Percentiles rank a stretch among this genome's conserved stretches.
These are phyloP conservation scores for Hypoxylon lienhwacheense DNA, from an alignment of 495 filamentous ascomycete genomes.

Conservation along the genomic window DNA sequence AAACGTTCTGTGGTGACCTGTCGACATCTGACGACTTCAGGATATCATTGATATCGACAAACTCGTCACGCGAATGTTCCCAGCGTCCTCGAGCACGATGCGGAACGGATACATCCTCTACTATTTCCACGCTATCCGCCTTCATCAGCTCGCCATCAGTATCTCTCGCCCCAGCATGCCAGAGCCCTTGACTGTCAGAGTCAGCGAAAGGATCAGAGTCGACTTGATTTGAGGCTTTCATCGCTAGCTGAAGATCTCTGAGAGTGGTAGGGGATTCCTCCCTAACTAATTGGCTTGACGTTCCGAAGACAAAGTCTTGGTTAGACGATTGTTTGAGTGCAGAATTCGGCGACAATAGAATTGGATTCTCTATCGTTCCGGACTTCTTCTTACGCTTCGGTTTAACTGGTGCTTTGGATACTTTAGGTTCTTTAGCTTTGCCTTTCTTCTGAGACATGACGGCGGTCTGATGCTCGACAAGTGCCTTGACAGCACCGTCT, in stretches of 20 bases:
- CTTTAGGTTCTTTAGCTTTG: conserved; percentile 37
- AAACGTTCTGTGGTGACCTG: background rate
- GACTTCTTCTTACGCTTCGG: conserved; percentile 49
- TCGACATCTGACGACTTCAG: conserved; percentile 24
- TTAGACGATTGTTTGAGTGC: conserved; percentile 67
- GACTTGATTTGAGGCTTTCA: conserved; percentile 59
- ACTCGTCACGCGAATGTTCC: conserved; percentile 19
- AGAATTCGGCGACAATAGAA: conserved; percentile 71
- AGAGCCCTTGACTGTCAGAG: conserved; percentile 50
- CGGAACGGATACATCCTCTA: conserved; percentile 35
- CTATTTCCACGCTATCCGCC: conserved; percentile 59
- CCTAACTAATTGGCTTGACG: conserved; percentile 82
- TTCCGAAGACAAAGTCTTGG: conserved; percentile 89
- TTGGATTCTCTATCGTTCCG: conserved; percentile 45
- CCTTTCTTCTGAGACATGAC: conserved; percentile 42
- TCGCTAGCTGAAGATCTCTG: conserved; percentile 68
- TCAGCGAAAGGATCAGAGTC: conserved; percentile 47
- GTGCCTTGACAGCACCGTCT: conserved; percentile 36
- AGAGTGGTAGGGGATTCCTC: conserved; percentile 72
- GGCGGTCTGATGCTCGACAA: conserved; percentile 37
- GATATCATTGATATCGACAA: conserved; percentile 47
- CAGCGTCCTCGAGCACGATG: background rate
- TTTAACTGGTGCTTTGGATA: conserved; percentile 36
- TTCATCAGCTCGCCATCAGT: conserved; percentile 61
- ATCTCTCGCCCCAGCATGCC: conserved; percentile 70